Evolutionary conservation across 441 rosid genomes (phyloP), one percentile per base, ranked within the genome.

Genomic region (Erysimum pusillum): DNA sequence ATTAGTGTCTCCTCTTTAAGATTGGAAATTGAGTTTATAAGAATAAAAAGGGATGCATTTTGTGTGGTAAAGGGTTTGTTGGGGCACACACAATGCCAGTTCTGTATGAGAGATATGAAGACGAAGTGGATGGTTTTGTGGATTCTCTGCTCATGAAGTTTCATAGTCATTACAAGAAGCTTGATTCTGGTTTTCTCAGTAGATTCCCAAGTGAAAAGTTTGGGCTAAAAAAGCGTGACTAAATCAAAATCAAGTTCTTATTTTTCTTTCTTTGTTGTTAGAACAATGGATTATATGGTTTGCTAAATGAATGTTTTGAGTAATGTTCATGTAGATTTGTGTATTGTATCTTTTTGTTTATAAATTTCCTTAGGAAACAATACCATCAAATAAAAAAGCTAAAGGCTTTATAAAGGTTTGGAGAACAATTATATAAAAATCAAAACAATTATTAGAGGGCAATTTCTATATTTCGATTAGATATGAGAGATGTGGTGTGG

Each of bases 21-120:
- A 38, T 64, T 71, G 6, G 20, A 31, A 46, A 15, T 11, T 14
- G 76, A 63, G 52, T 63, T 46, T 48, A 45, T n/a, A 61, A 63
- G 58, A 32, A 0, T 59, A 22, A 10, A 9, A 32, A 68, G 11
- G 25, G 36, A 41, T 71, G 31, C 36, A 34, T 45, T 31, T 85
- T 51, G 54, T 41, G 0, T 74, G 8, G 74, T 72, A 57, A 82
- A 92, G 99, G 98, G 75, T 93, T 93, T 51, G 88, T 93, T 52
- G 96, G 87, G 14, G 98, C 97, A 3, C 98, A 96, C 68, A 89
- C 97, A 22, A 25, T 96, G 80, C 99, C 99, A 2, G 97, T 90
- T 54, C 80, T 96, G 52, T 93, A 96, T 2, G 98, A 96, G 87
- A 86, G 78, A 79, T 79, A 96, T 13, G 98, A 96, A 77, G 87